Evolutionary conservation across 2,329 filamentous ascomycete genomes (phyloP), one percentile per base, ranked within the genome.

Genomic region (Fusarium sp.): DNA sequence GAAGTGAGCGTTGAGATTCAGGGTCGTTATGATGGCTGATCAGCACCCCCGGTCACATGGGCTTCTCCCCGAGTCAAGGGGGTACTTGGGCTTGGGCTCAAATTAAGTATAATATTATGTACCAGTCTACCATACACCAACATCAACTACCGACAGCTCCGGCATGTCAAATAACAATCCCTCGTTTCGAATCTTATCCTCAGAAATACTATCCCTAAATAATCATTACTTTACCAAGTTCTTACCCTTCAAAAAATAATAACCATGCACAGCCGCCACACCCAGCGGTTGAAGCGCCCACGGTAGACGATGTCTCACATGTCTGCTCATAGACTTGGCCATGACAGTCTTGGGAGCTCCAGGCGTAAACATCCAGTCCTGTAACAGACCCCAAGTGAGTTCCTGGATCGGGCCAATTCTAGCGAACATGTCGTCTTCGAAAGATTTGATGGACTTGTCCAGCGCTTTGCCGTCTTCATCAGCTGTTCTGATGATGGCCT

Each of bases 321-420:
- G 76, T 37, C 76, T 67, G 43, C 74, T 74, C 56, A 78, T 67
- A 22, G 73, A 68, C 26, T 67, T 77, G 24, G 82, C 79, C 53
- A 87, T 81, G 17, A 79, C 75, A 6, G 77, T 74, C 44, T 79
- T 74, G 19, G 84, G 84, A 11, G 80, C 80, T 4, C 80, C 81
- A 5, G 79, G 77, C 0, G 81, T 84, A 60, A 83, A 83, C 68
- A 86, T 79, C 80, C 82, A 84, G 39, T 80, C 76, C 30, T 77
- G 75, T 70, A 82, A 81, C 39, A 84, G 72, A 55, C 85, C 83
- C 47, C 81, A 82, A 11, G 79, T 78, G 19, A 85, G 76, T 41
- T 75, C 71, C 67, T 81, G 78, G 57, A 83, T 75, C 40, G 74
- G 71, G 48, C 73, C 70, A 17, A 78, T 75, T 3, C 81, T 78